phyloP scores from a whole-genome alignment of 805 yeast genomes.

The Nakazawaea holstii region DNA sequence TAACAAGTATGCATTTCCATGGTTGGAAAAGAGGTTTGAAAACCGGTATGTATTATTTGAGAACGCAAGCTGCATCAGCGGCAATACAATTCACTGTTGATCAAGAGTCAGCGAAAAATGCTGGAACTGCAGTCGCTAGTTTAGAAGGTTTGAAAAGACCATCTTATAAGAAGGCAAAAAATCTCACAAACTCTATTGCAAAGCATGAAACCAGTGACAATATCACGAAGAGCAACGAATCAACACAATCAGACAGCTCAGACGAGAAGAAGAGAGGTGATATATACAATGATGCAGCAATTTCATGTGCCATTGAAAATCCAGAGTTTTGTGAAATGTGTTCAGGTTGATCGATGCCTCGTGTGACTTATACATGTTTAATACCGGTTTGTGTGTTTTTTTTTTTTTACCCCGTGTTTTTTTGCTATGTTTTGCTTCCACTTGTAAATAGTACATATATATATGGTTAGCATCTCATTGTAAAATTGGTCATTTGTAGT shows the following conservation, averaged over 20 bases:
- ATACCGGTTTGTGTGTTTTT: background rate
- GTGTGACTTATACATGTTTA: background rate
- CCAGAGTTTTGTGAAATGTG: constrained; percentile 99
- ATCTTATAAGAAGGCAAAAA: background rate
- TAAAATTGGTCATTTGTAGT: no score
- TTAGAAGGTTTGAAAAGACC: constrained; percentile 22
- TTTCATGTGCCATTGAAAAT: constrained; percentile 95
- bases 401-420: no score
- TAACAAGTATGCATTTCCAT: constrained; percentile 97
- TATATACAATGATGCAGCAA: constrained; percentile 85
- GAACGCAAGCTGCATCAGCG: constrained; percentile 97
- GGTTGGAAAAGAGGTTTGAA: constrained; percentile 99
- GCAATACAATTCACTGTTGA: constrained; percentile 94
- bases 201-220: no score
- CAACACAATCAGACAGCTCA: background rate
- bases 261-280: constrained; percentile 36
- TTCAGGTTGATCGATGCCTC: constrained; percentile 84
- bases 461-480: no score
- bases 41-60: constrained; percentile 98
- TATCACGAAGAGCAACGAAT: no score
- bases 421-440: no score
- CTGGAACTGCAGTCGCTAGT: constrained; percentile 21
- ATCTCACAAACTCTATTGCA: no score
- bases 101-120: constrained; percentile 30
- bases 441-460: no score